Base-by-base conservation (phyloP, 1,139 yeast genomes). In the Candida buenavistaensis region DNA sequence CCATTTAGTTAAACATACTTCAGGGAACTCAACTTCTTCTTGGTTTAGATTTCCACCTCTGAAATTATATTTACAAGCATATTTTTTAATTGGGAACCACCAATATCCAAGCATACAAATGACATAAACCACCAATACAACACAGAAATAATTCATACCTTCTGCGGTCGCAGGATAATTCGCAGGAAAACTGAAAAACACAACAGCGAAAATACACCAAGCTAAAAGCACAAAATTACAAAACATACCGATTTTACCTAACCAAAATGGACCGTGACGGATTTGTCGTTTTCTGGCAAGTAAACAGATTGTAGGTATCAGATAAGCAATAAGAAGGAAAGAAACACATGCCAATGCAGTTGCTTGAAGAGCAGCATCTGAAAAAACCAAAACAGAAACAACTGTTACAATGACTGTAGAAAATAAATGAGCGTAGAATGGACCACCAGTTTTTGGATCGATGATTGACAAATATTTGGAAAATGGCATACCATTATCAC, bases 91-190 rank as follows among this genome's bases (percentile, higher is more conserved):
- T 19, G 75, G 75, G 62, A 68, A 66, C 54, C 56, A 70, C 86
- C 88, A 82, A 54, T 78, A 79, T 5, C 66, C 58, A 32, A 81
- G 44, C 7, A 80, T 67, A 57, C 76, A 78, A 3, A 75, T 41
- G 11, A 75, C 57, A 52, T 76, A 78, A 16, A 78, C 76, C 1
- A 64, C 82, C 43, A 80, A 64, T 14, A 82, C 84, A 6, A 72
- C 87, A n/a, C 78, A 67, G 21, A 82, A 83, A 52, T 82, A 83
- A 61, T 83, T 83, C 85, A 83, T 81, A 47, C 72, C 70, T 35
- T 73, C 72, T 25, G 70, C 74, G 3, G 74, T 68, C 2, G 75
- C 88, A 1, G 90, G 90, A 71, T 78, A 71, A 32, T 62, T 62
- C 28, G 79, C 68, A 32, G 92, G 92, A 62, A 83, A 80, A 23